phyloP scores from a whole-genome alignment of 208 protist species.

The Trypanosoma vivax region DNA sequence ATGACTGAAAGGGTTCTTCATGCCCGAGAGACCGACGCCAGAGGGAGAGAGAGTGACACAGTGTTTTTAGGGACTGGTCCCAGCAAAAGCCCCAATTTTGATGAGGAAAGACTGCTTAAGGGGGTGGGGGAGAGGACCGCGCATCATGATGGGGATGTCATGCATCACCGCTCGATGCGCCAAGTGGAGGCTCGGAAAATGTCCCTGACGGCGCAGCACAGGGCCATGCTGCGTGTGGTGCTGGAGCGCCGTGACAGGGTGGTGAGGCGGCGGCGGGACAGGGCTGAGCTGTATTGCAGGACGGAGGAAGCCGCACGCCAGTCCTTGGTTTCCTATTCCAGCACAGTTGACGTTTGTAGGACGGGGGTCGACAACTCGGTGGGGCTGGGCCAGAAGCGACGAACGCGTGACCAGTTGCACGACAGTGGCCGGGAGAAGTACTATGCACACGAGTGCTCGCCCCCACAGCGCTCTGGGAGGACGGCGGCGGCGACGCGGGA shows the following conservation, averaged over 20 bases:
- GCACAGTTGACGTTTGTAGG: background rate
- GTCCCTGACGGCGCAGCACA: constrained; percentile 5
- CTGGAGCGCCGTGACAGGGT: background rate
- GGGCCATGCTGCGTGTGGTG: constrained; percentile 5
- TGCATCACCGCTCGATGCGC: background rate
- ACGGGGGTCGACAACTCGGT: background rate
- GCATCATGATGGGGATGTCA: background rate
- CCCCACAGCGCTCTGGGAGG: no score
- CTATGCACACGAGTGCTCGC: no score
- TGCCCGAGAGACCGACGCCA: constrained; percentile 7
- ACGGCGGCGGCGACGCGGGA: no score
- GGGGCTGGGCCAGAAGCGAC: no score
- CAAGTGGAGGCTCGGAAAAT: background rate
- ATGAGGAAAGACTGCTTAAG: no score
- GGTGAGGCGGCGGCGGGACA: background rate
- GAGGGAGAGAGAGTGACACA: background rate
- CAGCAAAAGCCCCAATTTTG: no score
- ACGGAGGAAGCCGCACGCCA: constrained; percentile 3
- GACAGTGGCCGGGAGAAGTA: no score
- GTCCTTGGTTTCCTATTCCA: background rate
- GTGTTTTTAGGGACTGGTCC: no score
- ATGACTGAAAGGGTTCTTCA: constrained; percentile 33
- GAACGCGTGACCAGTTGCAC: no score
- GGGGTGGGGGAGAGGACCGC: background rate
- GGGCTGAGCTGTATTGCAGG: constrained; percentile 3